Evolutionary conservation across 2,329 filamentous ascomycete genomes (phyloP), one percentile per base, ranked within the genome.

Genomic region (Sporothrix brasiliensis): DNA sequence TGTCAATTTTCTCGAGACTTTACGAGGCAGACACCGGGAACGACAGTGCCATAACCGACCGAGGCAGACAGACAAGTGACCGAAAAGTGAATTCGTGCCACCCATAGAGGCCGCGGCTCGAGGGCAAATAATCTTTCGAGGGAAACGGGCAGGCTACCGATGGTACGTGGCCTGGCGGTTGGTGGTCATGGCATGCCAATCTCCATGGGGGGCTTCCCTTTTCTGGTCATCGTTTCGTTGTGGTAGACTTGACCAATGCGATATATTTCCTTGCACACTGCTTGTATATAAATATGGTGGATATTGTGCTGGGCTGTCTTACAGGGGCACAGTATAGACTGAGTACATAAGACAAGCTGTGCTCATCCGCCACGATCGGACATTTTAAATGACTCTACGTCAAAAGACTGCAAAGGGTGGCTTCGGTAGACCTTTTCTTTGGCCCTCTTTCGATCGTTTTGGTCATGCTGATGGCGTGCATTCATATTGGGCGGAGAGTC

Each of bases 31-130:
- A 47, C 58, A 61, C 21, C n/a, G 58, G 19, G 39, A 39, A 61
- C 47, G 58, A 39, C 58, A 47, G 58, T 39, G 21, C 58, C 39
- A 61, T 27, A 21, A 11, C 58, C 39, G n/a, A 47, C 39, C 58
- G 13, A 16, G 11, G 21, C 21, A 3, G 39, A 6, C 21, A 30
- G 13, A 47, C 39, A 7, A 39, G 47, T 13, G 39, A 3, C 13
- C n/a, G 39, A 61, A 61, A 27, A 6, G 16, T 14, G n/a, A 34
- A 0, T 10, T 65, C 24, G 44, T 50, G 61, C 44, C 34, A 50
- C 61, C 50, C 44, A 21, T 65, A 24, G 44, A 50, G 61, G 44
- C n/a, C 21, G 61, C 16, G 61, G 61, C 44, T 65, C 61, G 27
- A n/a, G 44, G 7, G 24, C 6, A 27, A 65, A 50, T 49, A 49